Evolutionary conservation across 169 alveolate genomes (phyloP).

Genomic region (Neospora caninum): DNA sequence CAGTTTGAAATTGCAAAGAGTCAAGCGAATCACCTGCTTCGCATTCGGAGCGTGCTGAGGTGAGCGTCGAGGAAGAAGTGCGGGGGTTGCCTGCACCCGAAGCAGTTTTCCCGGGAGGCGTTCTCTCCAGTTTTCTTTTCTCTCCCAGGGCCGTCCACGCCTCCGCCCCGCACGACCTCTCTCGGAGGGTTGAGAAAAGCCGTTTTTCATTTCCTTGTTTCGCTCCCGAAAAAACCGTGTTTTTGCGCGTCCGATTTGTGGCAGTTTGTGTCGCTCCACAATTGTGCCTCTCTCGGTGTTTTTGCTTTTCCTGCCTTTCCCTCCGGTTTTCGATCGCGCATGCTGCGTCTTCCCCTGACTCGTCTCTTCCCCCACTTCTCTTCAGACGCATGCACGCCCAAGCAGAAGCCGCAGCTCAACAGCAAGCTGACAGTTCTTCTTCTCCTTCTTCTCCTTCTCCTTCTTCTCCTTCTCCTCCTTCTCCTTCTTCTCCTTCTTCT

Average conservation of each 20-base stretch:
- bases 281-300: neutral
- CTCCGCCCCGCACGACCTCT: too few relatives aligned
- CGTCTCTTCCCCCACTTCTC: neutral
- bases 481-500: neutral
- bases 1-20: neutral
- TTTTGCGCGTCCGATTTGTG: too few relatives aligned
- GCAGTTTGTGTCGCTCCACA: too few relatives aligned
- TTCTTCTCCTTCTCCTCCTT: neutral
- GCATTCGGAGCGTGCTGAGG: neutral
- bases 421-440: neutral
- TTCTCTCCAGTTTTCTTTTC: neutral
- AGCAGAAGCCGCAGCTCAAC: neutral
- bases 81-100: neutral
- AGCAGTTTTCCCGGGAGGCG: neutral
- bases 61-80: neutral
- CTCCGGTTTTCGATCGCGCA: too few relatives aligned
- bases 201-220: too few relatives aligned
- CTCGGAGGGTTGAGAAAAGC: too few relatives aligned
- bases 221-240: too few relatives aligned
- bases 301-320: neutral
- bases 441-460: neutral
- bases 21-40: constrained; percentile 15
- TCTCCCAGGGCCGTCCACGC: too few relatives aligned
- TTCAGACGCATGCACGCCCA: neutral
- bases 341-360: too few relatives aligned